These are phyloP conservation scores for Penicillium sp. DNA, from an alignment of 2,329 filamentous ascomycete species.

Conservation along the genomic window DNA sequence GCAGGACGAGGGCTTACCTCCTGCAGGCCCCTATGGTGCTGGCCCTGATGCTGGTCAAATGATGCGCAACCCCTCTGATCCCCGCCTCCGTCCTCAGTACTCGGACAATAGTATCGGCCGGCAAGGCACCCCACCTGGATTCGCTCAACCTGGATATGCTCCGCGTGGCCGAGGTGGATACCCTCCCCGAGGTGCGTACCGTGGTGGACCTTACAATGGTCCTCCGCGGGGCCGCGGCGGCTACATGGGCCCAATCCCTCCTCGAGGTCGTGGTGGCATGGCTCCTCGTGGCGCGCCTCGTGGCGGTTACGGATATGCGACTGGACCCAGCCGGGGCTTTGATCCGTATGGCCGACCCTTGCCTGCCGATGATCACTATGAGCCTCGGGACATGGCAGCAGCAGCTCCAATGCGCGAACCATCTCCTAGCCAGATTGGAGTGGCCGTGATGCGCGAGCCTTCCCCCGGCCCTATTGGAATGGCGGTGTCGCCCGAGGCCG, in stretches of 20 bases:
- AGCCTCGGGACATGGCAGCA: conserved; percentile 25
- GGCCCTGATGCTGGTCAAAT: conserved; percentile 26
- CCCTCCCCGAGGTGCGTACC: conserved; percentile 46
- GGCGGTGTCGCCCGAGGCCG: conserved; percentile 37
- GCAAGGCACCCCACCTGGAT: conserved; percentile 35
- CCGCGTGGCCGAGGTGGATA: conserved; percentile 60
- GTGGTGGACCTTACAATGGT: conserved; percentile 41
- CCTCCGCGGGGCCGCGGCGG: conserved; percentile 47
- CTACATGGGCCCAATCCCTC: conserved; percentile 34
- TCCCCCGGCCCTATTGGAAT: conserved; percentile 37
- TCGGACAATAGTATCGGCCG: conserved; percentile 49
- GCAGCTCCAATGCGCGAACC: conserved; percentile 22
- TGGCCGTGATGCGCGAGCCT: conserved; percentile 31
- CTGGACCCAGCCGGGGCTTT: conserved; percentile 35
- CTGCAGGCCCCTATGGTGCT: conserved; percentile 29
- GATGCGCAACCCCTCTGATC: conserved; percentile 46
- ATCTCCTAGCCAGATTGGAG: conserved; percentile 35
- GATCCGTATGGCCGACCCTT: conserved; percentile 37
- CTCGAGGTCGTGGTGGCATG: conserved; percentile 41
- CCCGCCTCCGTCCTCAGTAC: conserved; percentile 46
- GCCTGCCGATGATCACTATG: conserved; percentile 28
- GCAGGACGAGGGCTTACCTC: conserved; percentile 43
- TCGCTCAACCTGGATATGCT: conserved; percentile 42
- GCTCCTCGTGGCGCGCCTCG: conserved; percentile 37
- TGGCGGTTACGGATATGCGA: conserved; percentile 52